Conservation (phyloP, 257 asterid genomes). For the Linaria vulgaris region DNA sequence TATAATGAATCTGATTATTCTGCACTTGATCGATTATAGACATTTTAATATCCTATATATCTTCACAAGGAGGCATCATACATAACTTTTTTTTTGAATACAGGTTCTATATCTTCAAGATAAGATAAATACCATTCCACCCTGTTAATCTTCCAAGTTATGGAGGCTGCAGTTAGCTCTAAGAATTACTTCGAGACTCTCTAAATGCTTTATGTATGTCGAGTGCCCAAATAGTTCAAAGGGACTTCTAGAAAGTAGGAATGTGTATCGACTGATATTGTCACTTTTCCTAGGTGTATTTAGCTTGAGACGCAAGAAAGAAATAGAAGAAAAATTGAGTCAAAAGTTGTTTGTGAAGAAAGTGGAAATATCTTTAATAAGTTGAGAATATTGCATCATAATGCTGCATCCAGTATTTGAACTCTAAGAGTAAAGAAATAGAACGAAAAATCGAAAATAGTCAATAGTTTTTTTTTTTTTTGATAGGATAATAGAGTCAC, state of each 20-base stretch:
- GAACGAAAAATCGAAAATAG: too few species aligned
- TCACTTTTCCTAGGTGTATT: neutral
- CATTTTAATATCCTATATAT: too few species aligned
- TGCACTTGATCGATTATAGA: neutral
- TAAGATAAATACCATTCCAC: neutral
- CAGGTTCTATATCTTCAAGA: constrained; percentile 2
- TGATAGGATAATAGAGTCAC: neutral
- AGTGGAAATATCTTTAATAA: neutral
- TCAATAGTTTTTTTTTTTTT: too few species aligned
- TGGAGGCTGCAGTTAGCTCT: neutral
- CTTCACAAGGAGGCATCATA: too few species aligned
- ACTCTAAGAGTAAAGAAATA: too few species aligned
- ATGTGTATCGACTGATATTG: too few species aligned
- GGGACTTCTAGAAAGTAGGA: too few species aligned
- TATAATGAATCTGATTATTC: constrained; percentile 3
- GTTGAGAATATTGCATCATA: neutral
- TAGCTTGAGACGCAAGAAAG: neutral
- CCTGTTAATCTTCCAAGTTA: constrained; percentile 2
- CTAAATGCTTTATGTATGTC: neutral
- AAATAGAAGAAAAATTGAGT: neutral
- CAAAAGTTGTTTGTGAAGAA: neutral
- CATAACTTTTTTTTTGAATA: too few species aligned
- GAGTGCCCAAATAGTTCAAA: neutral
- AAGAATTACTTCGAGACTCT: neutral
- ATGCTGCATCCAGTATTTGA: too few species aligned